Percentiles rank a stretch among this genome's conserved stretches.
These are phyloP conservation scores for Wilcoxina mikolae DNA, from an alignment of 495 filamentous ascomycete species.

Conservation along the genomic window DNA sequence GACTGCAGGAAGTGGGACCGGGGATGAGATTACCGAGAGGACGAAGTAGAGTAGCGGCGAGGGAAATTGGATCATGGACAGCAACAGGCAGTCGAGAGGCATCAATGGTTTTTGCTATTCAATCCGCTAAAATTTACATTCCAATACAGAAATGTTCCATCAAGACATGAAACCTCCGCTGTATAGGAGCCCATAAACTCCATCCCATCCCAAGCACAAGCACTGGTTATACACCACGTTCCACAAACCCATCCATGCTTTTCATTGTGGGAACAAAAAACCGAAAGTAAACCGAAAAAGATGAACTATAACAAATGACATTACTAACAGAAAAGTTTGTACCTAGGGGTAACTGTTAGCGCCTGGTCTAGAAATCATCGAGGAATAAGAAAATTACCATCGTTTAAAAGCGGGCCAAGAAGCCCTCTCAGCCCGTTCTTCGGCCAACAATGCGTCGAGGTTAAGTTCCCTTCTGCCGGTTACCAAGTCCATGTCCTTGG, in stretches of 20 bases:
- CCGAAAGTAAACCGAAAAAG: not conserved
- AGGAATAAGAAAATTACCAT: slow-evolving; percentile 34
- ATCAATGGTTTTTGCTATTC: not conserved
- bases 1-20: not conserved
- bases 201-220: too few relatives aligned
- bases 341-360: slow-evolving; percentile 24
- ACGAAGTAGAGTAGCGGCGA: not conserved
- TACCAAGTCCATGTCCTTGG: slow-evolving; percentile 64
- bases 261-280: not conserved
- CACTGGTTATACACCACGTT: not conserved
- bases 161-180: not conserved
- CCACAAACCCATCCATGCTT: not conserved
- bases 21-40: not conserved
- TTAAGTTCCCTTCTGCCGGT: slow-evolving; percentile 86
- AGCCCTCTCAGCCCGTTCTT: slow-evolving; percentile 58
- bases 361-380: not conserved
- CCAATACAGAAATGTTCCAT: not conserved
- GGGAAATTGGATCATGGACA: not conserved
- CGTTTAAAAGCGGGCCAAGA: slow-evolving; percentile 80
- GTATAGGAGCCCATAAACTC: too few relatives aligned
- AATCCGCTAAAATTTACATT: not conserved
- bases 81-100: not conserved
- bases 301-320: not conserved
- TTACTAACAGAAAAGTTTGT: slow-evolving; percentile 42
- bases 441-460: slow-evolving; percentile 53